Conservation (phyloP, 805 yeast genomes). For the Candida verbasci region DNA sequence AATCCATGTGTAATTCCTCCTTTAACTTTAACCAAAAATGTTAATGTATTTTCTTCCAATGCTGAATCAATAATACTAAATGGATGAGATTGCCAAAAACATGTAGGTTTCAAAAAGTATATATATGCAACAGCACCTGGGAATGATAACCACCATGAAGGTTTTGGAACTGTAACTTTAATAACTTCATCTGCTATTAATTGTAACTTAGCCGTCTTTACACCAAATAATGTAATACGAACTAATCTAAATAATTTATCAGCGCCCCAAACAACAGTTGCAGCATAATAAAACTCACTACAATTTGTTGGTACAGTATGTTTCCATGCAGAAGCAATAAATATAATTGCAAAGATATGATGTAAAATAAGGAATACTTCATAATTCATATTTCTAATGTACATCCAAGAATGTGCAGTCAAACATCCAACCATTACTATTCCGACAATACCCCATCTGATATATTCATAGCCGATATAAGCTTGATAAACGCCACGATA, state of each 20-base stretch:
- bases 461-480: constrained; percentile 12
- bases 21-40: constrained; percentile 47
- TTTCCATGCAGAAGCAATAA: constrained; percentile 52
- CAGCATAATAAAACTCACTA: constrained; percentile 22
- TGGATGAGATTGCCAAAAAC: constrained; percentile 46
- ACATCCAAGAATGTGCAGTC: constrained; percentile 44
- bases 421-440: constrained; percentile 35
- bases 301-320: constrained; percentile 38
- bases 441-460: constrained; percentile 24
- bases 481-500: constrained; percentile 8
- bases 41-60: constrained; percentile 30
- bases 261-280: constrained; percentile 33
- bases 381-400: constrained; percentile 50
- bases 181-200: constrained; percentile 35
- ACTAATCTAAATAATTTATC: constrained; percentile 30
- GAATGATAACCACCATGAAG: constrained; percentile 40
- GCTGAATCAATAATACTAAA: constrained; percentile 30
- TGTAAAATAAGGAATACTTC: constrained; percentile 43
- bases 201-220: constrained; percentile 29
- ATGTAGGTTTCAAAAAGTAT: constrained; percentile 33
- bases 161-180: constrained; percentile 44
- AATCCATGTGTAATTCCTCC: constrained; percentile 47
- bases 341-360: constrained; percentile 32
- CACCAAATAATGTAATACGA: constrained; percentile 29
- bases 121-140: constrained; percentile 38